Evolutionary conservation across 192 early-diverging fungal species (phyloP), one percentile per base, ranked within the genome.

Genomic region (Borealophlyctis nickersoniae): DNA sequence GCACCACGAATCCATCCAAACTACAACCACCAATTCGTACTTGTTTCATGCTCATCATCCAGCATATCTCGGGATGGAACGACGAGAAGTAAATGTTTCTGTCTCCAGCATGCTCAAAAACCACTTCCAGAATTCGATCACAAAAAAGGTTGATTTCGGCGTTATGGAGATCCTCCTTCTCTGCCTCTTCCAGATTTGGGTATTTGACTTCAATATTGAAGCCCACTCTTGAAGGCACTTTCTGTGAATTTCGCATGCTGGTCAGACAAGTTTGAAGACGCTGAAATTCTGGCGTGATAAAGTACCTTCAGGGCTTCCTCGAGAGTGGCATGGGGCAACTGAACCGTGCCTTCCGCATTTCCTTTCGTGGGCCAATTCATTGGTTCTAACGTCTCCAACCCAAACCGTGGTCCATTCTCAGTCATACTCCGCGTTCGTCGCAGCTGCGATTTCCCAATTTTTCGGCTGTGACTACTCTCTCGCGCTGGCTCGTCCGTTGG

Each of bases 141-240:
- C 92, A 86, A 72, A 90, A 98, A 19, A 80, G 65, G 68, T 98
- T 96, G 62, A 91, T 73, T 64, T 96, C 95, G 32, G 87, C 84
- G 4, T 74, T 59, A 56, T 83, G 81, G 14, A 98, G 75, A 31
- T 82, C 80, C 27, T 85, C 87, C 31, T 77, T 76, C 72, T 93
- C 89, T 36, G 92, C 91, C 66, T 98, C 95, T 58, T 94, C 87
- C 4, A 90, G 75, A 84, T 91, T 90, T 3, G 95, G 95, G 60
- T 96, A 98, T 75, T 98, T 98, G 73, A 98, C 84, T 70, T 98
- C 95, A 56, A 98, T 90, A 63, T 96, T 95, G 67, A 95, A 98
- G 3, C 92, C 94, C 31, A 90, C 83, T 7, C 73, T 66, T 3
- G 73, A 67, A 0, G 94, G 93, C 23, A 96, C 84, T 27, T 71